Conservation (phyloP, 2,329 filamentous ascomycete species). For the Microsporum ferrugineum region DNA sequence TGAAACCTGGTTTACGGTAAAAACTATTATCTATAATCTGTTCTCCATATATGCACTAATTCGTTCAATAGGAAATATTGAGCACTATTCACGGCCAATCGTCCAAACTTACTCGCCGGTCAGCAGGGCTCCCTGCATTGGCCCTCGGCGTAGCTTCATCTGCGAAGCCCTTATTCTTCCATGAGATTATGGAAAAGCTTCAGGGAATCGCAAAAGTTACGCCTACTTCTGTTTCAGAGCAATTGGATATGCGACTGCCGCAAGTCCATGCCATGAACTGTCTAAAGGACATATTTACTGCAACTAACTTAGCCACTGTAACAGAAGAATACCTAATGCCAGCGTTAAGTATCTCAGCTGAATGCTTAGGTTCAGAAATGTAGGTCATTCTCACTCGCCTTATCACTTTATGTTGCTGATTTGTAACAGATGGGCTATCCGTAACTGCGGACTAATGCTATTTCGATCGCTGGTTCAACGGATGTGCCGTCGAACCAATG, state of each 20-base stretch:
- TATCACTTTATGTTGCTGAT: not conserved
- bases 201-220: constrained; percentile 29
- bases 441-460: constrained; percentile 84
- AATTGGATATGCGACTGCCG: constrained; percentile 50
- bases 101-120: constrained; percentile 72
- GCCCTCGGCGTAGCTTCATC: constrained; percentile 64
- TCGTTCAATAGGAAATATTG: constrained; percentile 39
- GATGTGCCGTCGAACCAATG: constrained; percentile 34
- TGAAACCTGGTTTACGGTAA: constrained; percentile 58
- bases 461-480: constrained; percentile 72
- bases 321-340: constrained; percentile 64
- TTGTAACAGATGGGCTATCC: constrained; percentile 65
- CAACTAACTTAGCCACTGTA: constrained; percentile 58
- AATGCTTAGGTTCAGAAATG: constrained; percentile 66
- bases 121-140: constrained; percentile 80
- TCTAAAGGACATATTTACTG: constrained; percentile 82
- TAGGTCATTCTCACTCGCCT: constrained; percentile 30
- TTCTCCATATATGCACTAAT: constrained; percentile 12
- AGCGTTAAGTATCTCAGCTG: constrained; percentile 67
- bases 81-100: constrained; percentile 61
- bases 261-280: constrained; percentile 95
- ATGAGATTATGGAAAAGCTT: constrained; percentile 32
- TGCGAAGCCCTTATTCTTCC: constrained; percentile 41
- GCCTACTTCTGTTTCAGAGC: constrained; percentile 20
- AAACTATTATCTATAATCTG: constrained; percentile 10